Base-by-base conservation (phyloP, 2,329 filamentous ascomycete species). In the Diaporthe vaccinii region DNA sequence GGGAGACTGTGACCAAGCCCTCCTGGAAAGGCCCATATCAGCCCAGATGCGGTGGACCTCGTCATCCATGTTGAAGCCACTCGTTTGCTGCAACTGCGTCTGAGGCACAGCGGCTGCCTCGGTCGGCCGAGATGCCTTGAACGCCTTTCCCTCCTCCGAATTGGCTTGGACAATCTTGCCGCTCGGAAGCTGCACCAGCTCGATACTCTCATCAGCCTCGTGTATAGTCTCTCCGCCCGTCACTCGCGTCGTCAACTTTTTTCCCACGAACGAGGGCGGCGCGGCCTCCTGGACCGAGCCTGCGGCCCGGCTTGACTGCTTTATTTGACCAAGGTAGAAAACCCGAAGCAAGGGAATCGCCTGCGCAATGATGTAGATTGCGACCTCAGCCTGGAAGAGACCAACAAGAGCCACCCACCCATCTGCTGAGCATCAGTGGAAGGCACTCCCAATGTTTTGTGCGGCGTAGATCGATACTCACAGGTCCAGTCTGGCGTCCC, bases 291-390 rank as follows among this genome's bases (percentile, higher is more conserved):
- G 46, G 10, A n/a, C 15, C 8, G 57, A 72, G 17, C n/a, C 57
- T 41, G 22, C n/a, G 4, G 44, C 1, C 46, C 46, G 34, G 44
- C 57, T 72, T 15, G 57, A 59, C n/a, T 57, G 15, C n/a, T 51
- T 62, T 17, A 57, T 61, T 14, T 51, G 57, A 1, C 70, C 57
- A n/a, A 72, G 70, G 39, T 67, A 46, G 41, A 68, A 51, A 15
- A 73, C 62, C 9, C 74, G 59, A 22, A 75, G 62, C n/a, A 75
- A n/a, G 34, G 74, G 74, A 9, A 75, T 51, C 22, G 70, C 67
- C 62, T 75, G 74, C 31, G 74, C 74, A 67, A 75, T 53, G 20
- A 75, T 73, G 46, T 61, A 75, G 36, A 68, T 72, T n/a, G 61
- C 61, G 6, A 72, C 74, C 31, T 75, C 74, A 17, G 61, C 74